These are phyloP conservation scores for Auxenochlorella pyrenoidosa DNA, from an alignment of 139 green algal species.

Conservation along the genomic window DNA sequence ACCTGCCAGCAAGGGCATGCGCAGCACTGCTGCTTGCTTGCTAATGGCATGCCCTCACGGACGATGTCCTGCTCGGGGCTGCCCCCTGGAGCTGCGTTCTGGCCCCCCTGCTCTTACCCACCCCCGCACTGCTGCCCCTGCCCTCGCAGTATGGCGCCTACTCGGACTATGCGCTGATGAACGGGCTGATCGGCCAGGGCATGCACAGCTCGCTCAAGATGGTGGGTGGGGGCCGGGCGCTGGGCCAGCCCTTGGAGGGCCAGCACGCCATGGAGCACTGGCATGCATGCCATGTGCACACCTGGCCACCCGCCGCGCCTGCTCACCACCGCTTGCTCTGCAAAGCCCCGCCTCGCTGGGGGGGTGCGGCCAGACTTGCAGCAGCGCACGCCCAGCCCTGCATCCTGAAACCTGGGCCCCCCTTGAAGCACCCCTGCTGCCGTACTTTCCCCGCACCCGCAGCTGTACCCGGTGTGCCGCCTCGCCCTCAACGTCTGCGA, in stretches of 20 bases:
- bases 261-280: too few relatives aligned
- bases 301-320: not conserved
- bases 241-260: not conserved
- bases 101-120: too few relatives aligned
- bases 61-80: too few relatives aligned
- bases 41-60: too few relatives aligned
- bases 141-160: too few relatives aligned
- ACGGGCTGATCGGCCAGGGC: slow-evolving; percentile 74
- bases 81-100: too few relatives aligned
- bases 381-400: not conserved
- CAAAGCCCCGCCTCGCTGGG: too few relatives aligned
- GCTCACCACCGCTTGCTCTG: not conserved
- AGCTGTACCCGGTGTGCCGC: slow-evolving; percentile 48
- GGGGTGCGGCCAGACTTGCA: too few relatives aligned
- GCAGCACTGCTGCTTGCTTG: not conserved
- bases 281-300: not conserved
- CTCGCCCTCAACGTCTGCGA: slow-evolving; percentile 62
- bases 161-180: slow-evolving; percentile 74
- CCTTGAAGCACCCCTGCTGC: too few relatives aligned
- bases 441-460: not conserved
- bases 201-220: slow-evolving; percentile 45
- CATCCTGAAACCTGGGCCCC: not conserved
- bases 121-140: too few relatives aligned
- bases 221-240: not conserved
- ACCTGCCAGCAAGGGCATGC: not conserved